Conservation (phyloP, 441 rosid genomes). For the Adansonia grandidieri region DNA sequence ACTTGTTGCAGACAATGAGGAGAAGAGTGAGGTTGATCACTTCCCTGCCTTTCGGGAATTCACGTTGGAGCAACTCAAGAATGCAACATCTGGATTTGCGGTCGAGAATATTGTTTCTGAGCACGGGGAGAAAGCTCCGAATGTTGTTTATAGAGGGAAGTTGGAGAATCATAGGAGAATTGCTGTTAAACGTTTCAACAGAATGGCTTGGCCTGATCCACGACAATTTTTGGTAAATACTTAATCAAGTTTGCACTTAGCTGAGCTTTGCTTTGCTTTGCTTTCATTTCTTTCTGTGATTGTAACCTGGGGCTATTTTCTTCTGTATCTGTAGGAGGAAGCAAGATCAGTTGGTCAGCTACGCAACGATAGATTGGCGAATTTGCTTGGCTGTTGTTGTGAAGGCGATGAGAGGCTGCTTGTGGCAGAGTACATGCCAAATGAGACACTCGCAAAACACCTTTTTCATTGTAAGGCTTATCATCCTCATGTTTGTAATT, state of each 20-base stretch:
- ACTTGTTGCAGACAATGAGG: conserved; percentile 54
- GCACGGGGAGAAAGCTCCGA: conserved; percentile 61
- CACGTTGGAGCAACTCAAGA: conserved; percentile 57
- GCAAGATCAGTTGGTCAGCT: conserved; percentile 61
- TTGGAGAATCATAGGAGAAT: conserved; percentile 52
- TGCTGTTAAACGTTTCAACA: conserved; percentile 63
- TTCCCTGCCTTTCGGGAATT: conserved; percentile 61
- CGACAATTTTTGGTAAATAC: conserved; percentile 51
- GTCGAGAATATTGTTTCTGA: conserved; percentile 61
- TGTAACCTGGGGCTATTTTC: conserved; percentile 1
- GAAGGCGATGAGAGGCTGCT: conserved; percentile 64
- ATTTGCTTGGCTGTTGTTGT: conserved; percentile 62
- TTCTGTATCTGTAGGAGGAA: conserved; percentile 49
- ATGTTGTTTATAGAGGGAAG: conserved; percentile 66
- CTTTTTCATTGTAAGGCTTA: conserved; percentile 60
- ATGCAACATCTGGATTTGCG: conserved; percentile 63
- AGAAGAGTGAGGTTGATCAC: conserved; percentile 46
- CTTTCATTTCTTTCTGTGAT: not conserved
- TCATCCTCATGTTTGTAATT: not conserved
- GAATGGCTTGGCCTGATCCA: conserved; percentile 68
- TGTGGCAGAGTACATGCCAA: conserved; percentile 62
- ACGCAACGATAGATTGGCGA: conserved; percentile 57
- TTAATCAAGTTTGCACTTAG: not conserved
- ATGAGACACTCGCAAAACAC: conserved; percentile 65
- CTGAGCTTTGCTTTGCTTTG: not conserved